phyloP scores from a whole-genome alignment of 179 eudicot genomes.

The Nepenthes alata region DNA sequence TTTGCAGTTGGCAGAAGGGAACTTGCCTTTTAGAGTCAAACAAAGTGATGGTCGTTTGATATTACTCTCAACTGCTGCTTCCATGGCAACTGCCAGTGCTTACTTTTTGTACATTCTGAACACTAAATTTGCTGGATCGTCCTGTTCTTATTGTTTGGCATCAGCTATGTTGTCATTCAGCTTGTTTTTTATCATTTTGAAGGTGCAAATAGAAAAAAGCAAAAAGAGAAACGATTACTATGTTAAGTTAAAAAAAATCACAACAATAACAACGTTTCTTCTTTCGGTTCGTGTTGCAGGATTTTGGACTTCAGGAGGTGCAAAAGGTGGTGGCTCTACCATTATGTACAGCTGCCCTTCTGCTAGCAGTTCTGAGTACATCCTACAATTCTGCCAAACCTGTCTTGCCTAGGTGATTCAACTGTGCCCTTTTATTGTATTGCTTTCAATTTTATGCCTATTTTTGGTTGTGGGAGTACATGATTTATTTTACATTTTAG shows the following conservation, averaged over 20 bases:
- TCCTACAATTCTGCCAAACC: conserved; percentile 47
- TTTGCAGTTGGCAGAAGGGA: conserved; percentile 50
- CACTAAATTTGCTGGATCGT: conserved; percentile 62
- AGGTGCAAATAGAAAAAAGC: conserved; percentile 27
- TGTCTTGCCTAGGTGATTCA: conserved; percentile 38
- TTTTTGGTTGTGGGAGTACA: not conserved
- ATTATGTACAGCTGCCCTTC: conserved; percentile 47
- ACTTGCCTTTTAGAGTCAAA: conserved; percentile 37
- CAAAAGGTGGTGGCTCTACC: conserved; percentile 51
- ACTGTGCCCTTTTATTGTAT: not conserved
- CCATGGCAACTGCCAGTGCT: conserved; percentile 90
- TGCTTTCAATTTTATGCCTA: not conserved
- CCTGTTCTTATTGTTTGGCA: conserved; percentile 68
- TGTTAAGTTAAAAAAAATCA: not conserved
- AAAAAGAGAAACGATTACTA: too few relatives aligned
- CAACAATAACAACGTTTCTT: conserved; percentile 1
- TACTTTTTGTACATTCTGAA: conserved; percentile 72
- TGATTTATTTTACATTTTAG: too few relatives aligned
- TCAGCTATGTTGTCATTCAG: conserved; percentile 68
- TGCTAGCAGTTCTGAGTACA: conserved; percentile 48
- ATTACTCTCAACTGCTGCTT: conserved; percentile 55
- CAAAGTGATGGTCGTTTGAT: conserved; percentile 46
- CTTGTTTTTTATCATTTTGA: conserved; percentile 54
- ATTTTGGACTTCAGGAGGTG: conserved; percentile 46
- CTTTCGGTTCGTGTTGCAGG: conserved; percentile 35